Evolutionary conservation across 2,329 filamentous ascomycete genomes (phyloP).

Genomic region (Boeremia exigua): DNA sequence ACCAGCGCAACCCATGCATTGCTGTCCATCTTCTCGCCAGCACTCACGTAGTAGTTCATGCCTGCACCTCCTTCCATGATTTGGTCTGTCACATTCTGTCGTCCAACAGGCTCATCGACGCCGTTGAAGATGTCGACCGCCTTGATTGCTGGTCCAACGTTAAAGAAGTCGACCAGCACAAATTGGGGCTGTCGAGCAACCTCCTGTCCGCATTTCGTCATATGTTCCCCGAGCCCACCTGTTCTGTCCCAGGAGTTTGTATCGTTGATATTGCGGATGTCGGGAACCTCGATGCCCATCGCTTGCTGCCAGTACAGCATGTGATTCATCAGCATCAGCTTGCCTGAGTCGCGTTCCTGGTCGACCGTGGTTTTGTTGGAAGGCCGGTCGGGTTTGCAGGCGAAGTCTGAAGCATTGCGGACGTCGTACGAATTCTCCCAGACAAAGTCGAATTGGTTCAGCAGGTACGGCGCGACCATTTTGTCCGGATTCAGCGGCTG

Average conservation of each 20-base stretch:
- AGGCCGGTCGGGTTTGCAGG: conserved; percentile 73
- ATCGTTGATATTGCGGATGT: conserved; percentile 59
- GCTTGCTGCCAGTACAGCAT: conserved; percentile 68
- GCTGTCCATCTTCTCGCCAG: conserved; percentile 6
- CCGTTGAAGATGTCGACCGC: conserved; percentile 72
- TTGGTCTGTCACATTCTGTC: conserved; percentile 37
- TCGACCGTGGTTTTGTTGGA: conserved; percentile 52
- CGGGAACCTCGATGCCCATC: conserved; percentile 34
- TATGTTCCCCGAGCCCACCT: conserved; percentile 56
- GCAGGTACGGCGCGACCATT: conserved; percentile 60
- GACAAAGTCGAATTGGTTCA: conserved; percentile 67
- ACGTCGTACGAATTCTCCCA: conserved; percentile 76
- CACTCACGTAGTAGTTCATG: conserved; percentile 5
- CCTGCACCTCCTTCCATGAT: conserved; percentile 5
- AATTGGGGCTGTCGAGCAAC: conserved; percentile 69
- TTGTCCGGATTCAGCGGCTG: conserved; percentile 53
- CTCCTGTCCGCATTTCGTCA: conserved; percentile 57
- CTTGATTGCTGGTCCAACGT: conserved; percentile 70
- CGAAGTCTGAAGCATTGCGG: conserved; percentile 66
- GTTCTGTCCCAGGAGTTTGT: conserved; percentile 68
- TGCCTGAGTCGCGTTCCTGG: conserved; percentile 57
- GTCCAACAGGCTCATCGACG: conserved; percentile 54
- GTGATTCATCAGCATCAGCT: conserved; percentile 77
- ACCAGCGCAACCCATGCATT: conserved; percentile 11
- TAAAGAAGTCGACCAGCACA: conserved; percentile 79